phyloP scores from a whole-genome alignment of 1,139 yeast species.

The Arxiozyma bovina region DNA sequence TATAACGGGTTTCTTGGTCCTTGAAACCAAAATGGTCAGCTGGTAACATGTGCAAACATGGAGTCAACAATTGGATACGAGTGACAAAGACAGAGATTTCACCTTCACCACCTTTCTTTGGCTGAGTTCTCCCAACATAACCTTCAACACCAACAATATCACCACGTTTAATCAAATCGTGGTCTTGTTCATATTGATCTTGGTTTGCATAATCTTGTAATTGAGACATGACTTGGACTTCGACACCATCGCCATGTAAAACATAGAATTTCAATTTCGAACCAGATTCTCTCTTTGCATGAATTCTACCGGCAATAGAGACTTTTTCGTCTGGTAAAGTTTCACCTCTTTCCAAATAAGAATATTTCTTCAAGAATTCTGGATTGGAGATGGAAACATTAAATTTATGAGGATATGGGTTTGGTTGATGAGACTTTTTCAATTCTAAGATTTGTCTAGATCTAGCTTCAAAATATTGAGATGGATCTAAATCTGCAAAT shows the following conservation, averaged over 20 bases:
- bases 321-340: conserved; percentile 64
- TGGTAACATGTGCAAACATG: conserved; percentile 96
- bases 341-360: conserved; percentile 72
- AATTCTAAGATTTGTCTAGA: conserved; percentile 80
- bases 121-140: conserved; percentile 93
- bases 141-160: conserved; percentile 94
- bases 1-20: conserved; percentile 94
- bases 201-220: conserved; percentile 60
- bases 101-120: conserved; percentile 98
- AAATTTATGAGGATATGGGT: conserved; percentile 97
- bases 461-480: conserved; percentile 88
- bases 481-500: conserved; percentile 85
- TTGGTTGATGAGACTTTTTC: conserved; percentile 60
- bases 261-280: conserved; percentile 90
- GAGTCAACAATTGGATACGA: conserved; percentile 73
- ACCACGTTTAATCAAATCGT: conserved; percentile 89
- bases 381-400: conserved; percentile 57
- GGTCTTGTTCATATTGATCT: conserved; percentile 66
- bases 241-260: conserved; percentile 82
- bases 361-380: conserved; percentile 64
- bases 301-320: conserved; percentile 83
- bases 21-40: conserved; percentile 97
- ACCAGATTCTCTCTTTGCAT: conserved; percentile 94
- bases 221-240: conserved; percentile 91
- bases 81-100: conserved; percentile 87